Evolutionary conservation across 2,329 filamentous ascomycete species (phyloP).

Genomic region (Hymenoscyphus salicellus): DNA sequence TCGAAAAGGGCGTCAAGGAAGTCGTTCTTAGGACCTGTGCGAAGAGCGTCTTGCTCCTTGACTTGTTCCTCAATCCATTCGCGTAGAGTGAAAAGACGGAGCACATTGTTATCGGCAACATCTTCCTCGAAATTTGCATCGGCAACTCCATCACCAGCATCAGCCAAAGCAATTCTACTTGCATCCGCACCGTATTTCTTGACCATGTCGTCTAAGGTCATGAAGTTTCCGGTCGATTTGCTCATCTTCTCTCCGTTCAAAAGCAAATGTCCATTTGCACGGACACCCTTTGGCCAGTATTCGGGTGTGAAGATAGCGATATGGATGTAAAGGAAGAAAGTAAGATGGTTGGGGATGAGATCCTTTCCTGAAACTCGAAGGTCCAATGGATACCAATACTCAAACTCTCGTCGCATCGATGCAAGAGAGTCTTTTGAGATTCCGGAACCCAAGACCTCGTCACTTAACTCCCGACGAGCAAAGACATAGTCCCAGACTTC

Average conservation of each 20-base stretch:
- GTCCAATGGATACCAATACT: slow-evolving; percentile 96
- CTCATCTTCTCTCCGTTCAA: slow-evolving; percentile 98
- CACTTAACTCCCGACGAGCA: slow-evolving; percentile 65
- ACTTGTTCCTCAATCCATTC: slow-evolving; percentile 90
- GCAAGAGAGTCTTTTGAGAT: slow-evolving; percentile 73
- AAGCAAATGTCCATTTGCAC: slow-evolving; percentile 88
- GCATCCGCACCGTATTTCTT: slow-evolving; percentile 95
- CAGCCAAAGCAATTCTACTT: slow-evolving; percentile 83
- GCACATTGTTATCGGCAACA: slow-evolving; percentile 86
- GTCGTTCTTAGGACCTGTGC: slow-evolving; percentile 69
- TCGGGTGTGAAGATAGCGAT: slow-evolving; percentile 81
- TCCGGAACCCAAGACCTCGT: slow-evolving; percentile 65
- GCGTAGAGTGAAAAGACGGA: slow-evolving; percentile 76
- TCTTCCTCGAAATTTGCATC: slow-evolving; percentile 98
- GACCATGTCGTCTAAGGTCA: slow-evolving; percentile 82
- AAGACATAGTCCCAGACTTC: slow-evolving; percentile 98
- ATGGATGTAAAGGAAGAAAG: slow-evolving; percentile 93
- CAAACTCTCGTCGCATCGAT: slow-evolving; percentile 83
- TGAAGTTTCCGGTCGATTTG: slow-evolving; percentile 96
- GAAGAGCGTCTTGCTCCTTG: slow-evolving; percentile 67
- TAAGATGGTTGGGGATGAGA: slow-evolving; percentile 88
- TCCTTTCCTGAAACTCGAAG: slow-evolving; percentile 88
- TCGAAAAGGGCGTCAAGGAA: slow-evolving; percentile 89
- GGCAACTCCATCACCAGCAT: slow-evolving; percentile 89
- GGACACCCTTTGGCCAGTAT: slow-evolving; percentile 84